A percentile compares a stretch with the other conserved stretches of the same genome.
Evolutionary conservation across 208 protist genomes (phyloP).

Genomic region (Trypanosomatidae sp.): DNA sequence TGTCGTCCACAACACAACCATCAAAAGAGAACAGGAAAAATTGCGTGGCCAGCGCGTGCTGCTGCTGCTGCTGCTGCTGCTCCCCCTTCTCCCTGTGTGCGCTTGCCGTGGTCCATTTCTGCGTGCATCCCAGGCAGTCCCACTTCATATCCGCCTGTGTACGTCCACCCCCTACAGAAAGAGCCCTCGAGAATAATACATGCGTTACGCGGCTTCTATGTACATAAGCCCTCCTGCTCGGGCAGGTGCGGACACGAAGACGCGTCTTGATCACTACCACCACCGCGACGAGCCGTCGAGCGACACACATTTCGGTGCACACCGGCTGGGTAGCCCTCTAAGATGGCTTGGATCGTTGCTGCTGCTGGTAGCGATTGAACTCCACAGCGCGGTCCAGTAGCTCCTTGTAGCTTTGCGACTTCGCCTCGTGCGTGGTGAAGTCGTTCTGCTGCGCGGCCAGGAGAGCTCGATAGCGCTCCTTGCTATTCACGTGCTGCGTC

Average conservation of each 20-base stretch:
- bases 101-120: too few species aligned
- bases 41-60: too few species aligned
- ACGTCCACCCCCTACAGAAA: neutral
- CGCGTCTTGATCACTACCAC: neutral
- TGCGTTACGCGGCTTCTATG: neutral
- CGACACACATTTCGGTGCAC: neutral
- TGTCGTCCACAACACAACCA: too few species aligned
- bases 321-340: neutral
- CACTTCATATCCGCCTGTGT: neutral
- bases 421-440: conserved; percentile 34
- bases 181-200: neutral
- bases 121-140: too few species aligned
- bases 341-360: conserved; percentile 7
- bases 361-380: conserved; percentile 32
- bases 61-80: too few species aligned
- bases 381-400: conserved; percentile 58
- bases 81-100: too few species aligned
- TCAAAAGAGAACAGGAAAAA: too few species aligned
- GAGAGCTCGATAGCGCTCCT: conserved; percentile 59
- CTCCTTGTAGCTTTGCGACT: conserved; percentile 55
- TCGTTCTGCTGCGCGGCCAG: conserved; percentile 49
- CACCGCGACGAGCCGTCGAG: neutral
- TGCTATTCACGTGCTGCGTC: conserved; percentile 54
- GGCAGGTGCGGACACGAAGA: neutral
- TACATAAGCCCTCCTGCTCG: neutral